Evolutionary conservation across 768 basidiomycete species (phyloP), one percentile per base, ranked within the genome.

Genomic region (Suillus occidentalis): DNA sequence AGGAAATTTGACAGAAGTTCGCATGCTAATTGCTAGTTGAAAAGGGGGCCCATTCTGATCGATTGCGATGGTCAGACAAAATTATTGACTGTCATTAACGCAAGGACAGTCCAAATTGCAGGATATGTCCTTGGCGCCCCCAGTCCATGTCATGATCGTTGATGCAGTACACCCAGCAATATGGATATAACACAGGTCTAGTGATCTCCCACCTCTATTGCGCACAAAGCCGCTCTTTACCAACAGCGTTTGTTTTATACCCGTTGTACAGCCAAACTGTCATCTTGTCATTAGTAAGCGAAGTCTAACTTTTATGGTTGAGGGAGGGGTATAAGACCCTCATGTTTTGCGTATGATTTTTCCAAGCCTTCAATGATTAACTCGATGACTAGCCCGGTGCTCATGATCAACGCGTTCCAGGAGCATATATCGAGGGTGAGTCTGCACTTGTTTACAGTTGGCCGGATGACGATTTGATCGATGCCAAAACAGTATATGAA

Each of bases 401-500:
- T 60, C 8, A 52, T 28, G 42, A 50, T 25, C 18, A 22, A 61
- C 20, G 47, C 36, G 3, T 62, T 61, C 34, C 60, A 60, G 13
- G 22, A 42, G 9, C 60, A 42, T 28, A 47, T 16, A 4, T 61
- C 63, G 28, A 49, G 49, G 37, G 63, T 64, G 53, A 31, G 36
- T 45, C 42, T 20, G 9, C 42, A 40, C 39, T 37, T 63, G 56
- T 60, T 6, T 37, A 18, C 28, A n/a, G 7, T 34, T 28, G 4
- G 9, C 10, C 4, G 0, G 37, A 25, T 13, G 22, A 25, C 14
- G 6, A 57, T 40, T n/a, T 57, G 31, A 37, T 40, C 31, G 56
- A 20, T 10, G 9, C 39, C n/a, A 13, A 28, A 20, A 47, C 58
- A 64, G 63, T 61, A 36, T 22, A 61, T 61, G 60, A 64, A 64